Conservation (phyloP, 768 basidiomycete species). For the Inosperma sp. region DNA sequence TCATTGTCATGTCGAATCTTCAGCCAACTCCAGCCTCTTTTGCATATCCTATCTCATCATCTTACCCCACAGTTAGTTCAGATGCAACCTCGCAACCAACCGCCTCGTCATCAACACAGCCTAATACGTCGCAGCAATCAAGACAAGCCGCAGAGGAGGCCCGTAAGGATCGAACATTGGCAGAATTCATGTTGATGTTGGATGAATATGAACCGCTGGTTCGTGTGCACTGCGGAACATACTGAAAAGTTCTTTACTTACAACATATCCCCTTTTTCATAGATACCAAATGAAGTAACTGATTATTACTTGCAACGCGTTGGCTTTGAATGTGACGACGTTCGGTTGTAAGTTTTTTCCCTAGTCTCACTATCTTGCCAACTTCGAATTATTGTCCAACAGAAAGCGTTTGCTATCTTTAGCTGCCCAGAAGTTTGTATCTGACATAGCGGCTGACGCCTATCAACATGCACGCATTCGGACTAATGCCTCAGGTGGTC, state of each 20-base stretch:
- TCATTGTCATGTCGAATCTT: constrained; percentile 31
- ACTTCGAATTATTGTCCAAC: neutral
- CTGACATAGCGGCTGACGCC: constrained; percentile 93
- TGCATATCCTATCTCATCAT: constrained; percentile 29
- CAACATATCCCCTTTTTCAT: constrained; percentile 4
- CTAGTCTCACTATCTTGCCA: neutral
- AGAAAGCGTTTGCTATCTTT: constrained; percentile 93
- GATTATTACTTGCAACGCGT: constrained; percentile 95
- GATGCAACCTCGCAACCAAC: constrained; percentile 16
- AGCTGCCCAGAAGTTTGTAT: constrained; percentile 96
- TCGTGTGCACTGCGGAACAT: constrained; percentile 20
- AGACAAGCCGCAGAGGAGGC: constrained; percentile 77
- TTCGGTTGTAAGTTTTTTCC: constrained; percentile 59
- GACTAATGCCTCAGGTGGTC: constrained; percentile 76
- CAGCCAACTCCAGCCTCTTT: constrained; percentile 28
- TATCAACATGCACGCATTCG: constrained; percentile 97
- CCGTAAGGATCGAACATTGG: constrained; percentile 82
- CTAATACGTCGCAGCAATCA: constrained; percentile 39
- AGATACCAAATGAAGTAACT: constrained; percentile 98
- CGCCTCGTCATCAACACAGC: constrained; percentile 29
- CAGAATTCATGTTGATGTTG: constrained; percentile 92
- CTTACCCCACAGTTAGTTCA: constrained; percentile 19
- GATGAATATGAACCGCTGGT: constrained; percentile 97
- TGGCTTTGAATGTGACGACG: constrained; percentile 93
- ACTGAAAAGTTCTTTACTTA: neutral